Percentiles rank a stretch among this genome's conserved stretches.
Conservation (phyloP, 495 filamentous ascomycete species). For the Rostrohypoxylon terebratum region DNA sequence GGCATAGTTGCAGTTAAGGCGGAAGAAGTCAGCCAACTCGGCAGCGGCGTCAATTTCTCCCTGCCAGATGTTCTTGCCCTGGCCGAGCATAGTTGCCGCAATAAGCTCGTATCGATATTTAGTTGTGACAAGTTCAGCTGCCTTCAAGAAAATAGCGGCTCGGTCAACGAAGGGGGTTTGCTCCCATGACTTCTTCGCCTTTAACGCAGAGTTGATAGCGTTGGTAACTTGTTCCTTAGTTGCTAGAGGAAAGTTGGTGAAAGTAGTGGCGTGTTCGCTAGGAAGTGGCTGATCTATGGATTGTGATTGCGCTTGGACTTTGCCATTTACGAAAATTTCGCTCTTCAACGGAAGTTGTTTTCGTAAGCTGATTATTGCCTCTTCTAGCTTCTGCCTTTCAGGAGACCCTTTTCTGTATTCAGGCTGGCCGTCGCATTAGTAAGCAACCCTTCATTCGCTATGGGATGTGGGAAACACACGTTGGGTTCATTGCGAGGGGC, state of each 20-base stretch:
- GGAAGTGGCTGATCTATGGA: not conserved
- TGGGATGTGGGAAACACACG: not conserved
- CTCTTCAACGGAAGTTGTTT: not conserved
- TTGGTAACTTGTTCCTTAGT: not conserved
- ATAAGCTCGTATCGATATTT: slow-evolving; percentile 1
- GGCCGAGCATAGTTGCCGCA: slow-evolving; percentile 3
- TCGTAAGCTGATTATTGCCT: not conserved
- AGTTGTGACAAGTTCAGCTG: not conserved
- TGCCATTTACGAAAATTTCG: slow-evolving; percentile 1
- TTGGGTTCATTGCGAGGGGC: not conserved
- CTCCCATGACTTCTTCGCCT: slow-evolving; percentile 1
- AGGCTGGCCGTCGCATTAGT: not conserved
- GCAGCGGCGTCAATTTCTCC: not conserved
- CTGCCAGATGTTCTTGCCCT: slow-evolving; percentile 3
- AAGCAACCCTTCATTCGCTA: not conserved
- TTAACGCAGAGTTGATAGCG: not conserved
- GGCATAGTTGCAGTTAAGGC: not conserved
- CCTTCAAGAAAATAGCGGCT: not conserved
- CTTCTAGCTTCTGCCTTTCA: not conserved
- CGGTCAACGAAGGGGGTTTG: not conserved
- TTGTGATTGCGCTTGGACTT: not conserved
- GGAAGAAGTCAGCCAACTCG: not conserved
- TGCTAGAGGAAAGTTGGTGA: not conserved
- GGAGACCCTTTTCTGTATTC: not conserved
- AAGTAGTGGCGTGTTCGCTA: not conserved